These are phyloP conservation scores for Apiotrichum siamense DNA, from an alignment of 1,284 basidiomycete genomes.

Conservation along the genomic window DNA sequence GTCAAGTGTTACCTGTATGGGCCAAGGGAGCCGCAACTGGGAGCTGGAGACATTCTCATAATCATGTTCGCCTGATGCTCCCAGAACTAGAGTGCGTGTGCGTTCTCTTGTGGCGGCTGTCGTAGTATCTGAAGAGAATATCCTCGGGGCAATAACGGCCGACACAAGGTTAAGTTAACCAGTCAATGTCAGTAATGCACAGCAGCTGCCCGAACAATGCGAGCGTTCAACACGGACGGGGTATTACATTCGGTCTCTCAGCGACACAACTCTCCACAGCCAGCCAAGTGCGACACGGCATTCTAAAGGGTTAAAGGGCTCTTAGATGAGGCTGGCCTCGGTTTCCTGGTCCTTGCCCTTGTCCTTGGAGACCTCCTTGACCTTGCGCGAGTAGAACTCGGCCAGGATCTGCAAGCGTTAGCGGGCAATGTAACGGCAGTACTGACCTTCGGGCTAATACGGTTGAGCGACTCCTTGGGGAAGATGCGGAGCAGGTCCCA, in stretches of 20 bases:
- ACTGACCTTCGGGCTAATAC: conserved; percentile 67
- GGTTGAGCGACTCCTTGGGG: conserved; percentile 97
- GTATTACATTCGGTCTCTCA: neutral
- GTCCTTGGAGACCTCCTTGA: conserved; percentile 12
- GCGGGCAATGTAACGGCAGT: neutral
- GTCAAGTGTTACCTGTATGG: no score
- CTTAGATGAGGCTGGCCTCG: conserved; percentile 18
- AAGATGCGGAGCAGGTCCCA: conserved; percentile 97
- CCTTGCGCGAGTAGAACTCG: conserved; percentile 24
- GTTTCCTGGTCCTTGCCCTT: neutral
- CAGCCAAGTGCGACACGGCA: neutral
- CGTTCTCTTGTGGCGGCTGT: no score
- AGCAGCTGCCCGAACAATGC: no score
- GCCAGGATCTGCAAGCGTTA: conserved; percentile 3
- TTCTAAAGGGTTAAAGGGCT: neutral
- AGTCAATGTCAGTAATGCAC: no score
- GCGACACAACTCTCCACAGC: neutral
- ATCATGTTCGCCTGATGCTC: no score
- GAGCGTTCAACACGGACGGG: no score
- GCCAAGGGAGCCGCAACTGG: no score
- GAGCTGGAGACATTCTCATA: no score
- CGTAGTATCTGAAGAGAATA: no score
- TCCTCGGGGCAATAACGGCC: no score
- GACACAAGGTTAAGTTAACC: no score
- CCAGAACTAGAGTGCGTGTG: no score